Conservation (phyloP, 78 protist species). For the Cavenderia fasciculata region DNA sequence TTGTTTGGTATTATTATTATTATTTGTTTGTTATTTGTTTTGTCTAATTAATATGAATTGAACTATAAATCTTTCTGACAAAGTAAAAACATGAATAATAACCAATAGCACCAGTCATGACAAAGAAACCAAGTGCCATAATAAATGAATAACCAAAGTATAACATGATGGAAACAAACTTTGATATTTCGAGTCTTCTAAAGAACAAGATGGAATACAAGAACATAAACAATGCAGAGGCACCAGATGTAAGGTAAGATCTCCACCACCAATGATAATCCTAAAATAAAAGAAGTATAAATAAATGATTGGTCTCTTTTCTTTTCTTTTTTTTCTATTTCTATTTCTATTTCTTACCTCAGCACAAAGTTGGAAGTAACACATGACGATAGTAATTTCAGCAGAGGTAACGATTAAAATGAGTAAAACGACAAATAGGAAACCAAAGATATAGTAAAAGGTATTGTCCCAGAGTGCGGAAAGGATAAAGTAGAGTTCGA, state of each 20-base stretch:
- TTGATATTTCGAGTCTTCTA: constrained; percentile 81
- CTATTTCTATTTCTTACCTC: no score
- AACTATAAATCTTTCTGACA: constrained; percentile 88
- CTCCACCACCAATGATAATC: constrained; percentile 99
- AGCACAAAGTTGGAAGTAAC: constrained; percentile 95
- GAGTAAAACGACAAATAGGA: constrained; percentile 94
- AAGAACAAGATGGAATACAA: constrained; percentile 91
- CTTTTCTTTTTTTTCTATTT: no score
- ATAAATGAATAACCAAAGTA: constrained; percentile 95
- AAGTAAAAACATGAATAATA: constrained; percentile 86
- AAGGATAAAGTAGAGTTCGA: constrained; percentile 96
- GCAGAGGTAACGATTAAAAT: constrained; percentile 93
- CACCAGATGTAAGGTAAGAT: constrained; percentile 92
- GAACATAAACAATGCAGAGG: constrained; percentile 93
- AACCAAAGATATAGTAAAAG: constrained; percentile 96
- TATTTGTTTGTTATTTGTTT: background rate
- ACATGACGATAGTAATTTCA: constrained; percentile 94
- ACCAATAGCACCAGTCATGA: constrained; percentile 93
- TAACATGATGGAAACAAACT: constrained; percentile 64
- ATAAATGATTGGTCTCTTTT: no score
- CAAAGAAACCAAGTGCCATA: constrained; percentile 87
- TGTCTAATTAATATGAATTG: constrained; percentile 69
- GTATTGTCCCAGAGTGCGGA: constrained; percentile 91
- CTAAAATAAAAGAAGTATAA: no score
- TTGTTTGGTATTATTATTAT: no score